Base-by-base conservation (phyloP, 331 rosid genomes). In the Rosa hybrid region DNA sequence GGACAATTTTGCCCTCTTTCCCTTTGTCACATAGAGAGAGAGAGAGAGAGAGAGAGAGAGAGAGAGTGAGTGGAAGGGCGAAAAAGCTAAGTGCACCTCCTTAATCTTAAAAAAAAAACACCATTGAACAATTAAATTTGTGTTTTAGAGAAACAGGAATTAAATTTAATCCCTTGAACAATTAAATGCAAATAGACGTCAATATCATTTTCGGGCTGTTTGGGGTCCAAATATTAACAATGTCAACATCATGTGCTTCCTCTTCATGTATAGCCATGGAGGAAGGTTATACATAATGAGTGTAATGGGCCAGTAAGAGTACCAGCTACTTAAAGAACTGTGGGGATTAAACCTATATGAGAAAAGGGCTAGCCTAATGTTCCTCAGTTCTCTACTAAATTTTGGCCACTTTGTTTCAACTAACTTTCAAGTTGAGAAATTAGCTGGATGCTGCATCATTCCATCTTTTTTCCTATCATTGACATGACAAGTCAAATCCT, bases 201-300 rank as follows among this genome's bases (percentile, higher is more conserved):
- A 27, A 77, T 77, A 27, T 77, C 50, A 50, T 78, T 78, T 1
- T 48, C 1, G 2, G 53, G 64, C 39, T 77, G 75, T 45, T 63
- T 77, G 1, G 74, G 81, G 81, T 6, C 74, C 21, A 4, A 9
- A 77, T 7, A 77, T 77, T 27, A 63, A 23, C 57, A 63, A 42
- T 39, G 42, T 42, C 49, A 76, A 17, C 34, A 76, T 54, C 41
- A 76, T 54, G 23, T 21, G 60, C 30, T n/a, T 59, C 8, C 60
- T 1, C 25, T 77, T 63, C 54, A 63, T 18, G 56, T 18, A 62
- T 9, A 77, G 45, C 25, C 12, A n/a, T 1, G 48, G 27, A 44
- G 72, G 59, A 4, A 46, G 14, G 16, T 63, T 77, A 17, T 63
- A 77, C 7, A 1, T 42, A 7, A 42, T 7, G 4, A 42, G 45